Evolutionary conservation across 495 filamentous ascomycete species (phyloP).

Genomic region (Aspergillus egyptiacus): DNA sequence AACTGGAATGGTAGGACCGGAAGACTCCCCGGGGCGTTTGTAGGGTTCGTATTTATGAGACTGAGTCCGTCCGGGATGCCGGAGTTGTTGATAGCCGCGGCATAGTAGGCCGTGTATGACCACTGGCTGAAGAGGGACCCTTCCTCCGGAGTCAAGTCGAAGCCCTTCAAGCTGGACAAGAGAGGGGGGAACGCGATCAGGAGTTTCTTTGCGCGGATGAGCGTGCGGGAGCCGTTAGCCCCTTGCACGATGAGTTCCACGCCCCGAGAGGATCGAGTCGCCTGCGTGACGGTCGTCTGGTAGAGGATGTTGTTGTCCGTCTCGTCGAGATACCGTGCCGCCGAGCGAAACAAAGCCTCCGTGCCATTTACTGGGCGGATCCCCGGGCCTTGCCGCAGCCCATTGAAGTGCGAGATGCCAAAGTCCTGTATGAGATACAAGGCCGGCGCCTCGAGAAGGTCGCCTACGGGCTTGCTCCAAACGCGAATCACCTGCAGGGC

Average conservation of each 20-base stretch:
- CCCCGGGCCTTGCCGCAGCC: neutral
- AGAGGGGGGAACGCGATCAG: constrained; percentile 34
- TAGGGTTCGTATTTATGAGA: constrained; percentile 24
- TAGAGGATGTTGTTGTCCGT: constrained; percentile 31
- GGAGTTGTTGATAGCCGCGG: constrained; percentile 32
- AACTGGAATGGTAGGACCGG: constrained; percentile 31
- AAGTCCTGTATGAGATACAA: constrained; percentile 39
- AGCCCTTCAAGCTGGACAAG: constrained; percentile 23
- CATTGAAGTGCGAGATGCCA: constrained; percentile 14
- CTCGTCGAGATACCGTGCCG: constrained; percentile 16
- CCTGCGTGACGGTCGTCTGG: constrained; percentile 25
- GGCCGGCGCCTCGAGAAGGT: constrained; percentile 34
- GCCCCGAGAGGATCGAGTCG: constrained; percentile 14
- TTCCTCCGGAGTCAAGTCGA: constrained; percentile 29
- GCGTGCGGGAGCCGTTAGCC: constrained; percentile 13
- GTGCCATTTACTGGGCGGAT: neutral
- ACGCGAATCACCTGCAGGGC: constrained; percentile 21
- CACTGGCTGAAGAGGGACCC: constrained; percentile 23
- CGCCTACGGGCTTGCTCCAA: constrained; percentile 28
- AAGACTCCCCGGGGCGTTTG: constrained; percentile 24
- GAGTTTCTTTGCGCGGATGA: constrained; percentile 31
- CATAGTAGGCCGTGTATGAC: constrained; percentile 28
- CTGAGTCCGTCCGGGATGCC: constrained; percentile 16
- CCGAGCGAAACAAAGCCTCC: neutral
- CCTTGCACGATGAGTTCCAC: neutral